Base-by-base conservation (phyloP, 2,329 filamentous ascomycete species). In the Colletotrichum acutatum region DNA sequence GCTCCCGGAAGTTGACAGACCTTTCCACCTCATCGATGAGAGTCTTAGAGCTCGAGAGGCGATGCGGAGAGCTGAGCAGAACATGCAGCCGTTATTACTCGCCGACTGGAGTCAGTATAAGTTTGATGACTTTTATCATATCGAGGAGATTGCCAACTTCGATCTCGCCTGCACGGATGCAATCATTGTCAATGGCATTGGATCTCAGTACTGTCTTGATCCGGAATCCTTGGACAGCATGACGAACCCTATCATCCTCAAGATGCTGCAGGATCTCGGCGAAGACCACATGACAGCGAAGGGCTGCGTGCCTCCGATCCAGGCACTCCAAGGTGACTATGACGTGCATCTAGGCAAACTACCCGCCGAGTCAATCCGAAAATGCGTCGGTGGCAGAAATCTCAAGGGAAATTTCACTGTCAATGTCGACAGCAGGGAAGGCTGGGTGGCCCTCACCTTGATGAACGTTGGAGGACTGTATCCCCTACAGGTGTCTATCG, bases 401-500 rank as follows among this genome's bases (percentile, higher is more conserved):
- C 14, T 52, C 0, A 19, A n/a, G 5, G 66, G 66, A 12, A 68
- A 68, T 32, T 68, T 68, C n/a, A 69, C 66, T 0, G 22, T 64
- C 28, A 7, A 9, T 8, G 66, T 65, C 1, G 34, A 64, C n/a
- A 34, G 37, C 4, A 28, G 11, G 2, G 0, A 26, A 26, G 66
- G 66, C 52, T 65, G 66, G 66, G 49, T 32, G 0, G 66, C 59
- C 0, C 59, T 68, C 0, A 57, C 66, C 0, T 65, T 69, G 7
- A 22, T 65, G n/a, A 64, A 65, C 2, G 60, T 69, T 1, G 66
- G 66, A 9, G 60, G 59, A 6, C n/a, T 69, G 4, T 64, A 65
- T 22, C 66, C 60, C 3, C 4, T 65, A 28, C 80, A 57, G 46
- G 69, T 85, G 30, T 82, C 82, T 5, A 83, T 86, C 34, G 84